Percentiles rank a stretch among this genome's conserved stretches.
Evolutionary conservation across 2,329 filamentous ascomycete species (phyloP).

Genomic region (Alternaria longipes): DNA sequence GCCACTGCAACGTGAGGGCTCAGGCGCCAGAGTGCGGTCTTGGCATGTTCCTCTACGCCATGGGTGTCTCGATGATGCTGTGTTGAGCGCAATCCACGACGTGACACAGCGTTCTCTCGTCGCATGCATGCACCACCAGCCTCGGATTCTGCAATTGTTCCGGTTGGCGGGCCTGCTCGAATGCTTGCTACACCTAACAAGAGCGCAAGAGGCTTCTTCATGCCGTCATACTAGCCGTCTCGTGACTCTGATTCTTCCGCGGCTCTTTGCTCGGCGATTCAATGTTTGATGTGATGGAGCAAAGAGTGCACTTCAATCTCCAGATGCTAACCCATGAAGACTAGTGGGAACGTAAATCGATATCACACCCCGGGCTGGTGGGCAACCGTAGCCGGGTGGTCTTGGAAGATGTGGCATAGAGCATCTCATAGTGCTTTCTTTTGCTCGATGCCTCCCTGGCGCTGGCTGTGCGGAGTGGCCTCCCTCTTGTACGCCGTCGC

Average conservation of each 20-base stretch:
- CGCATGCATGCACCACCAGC: constrained; percentile 36
- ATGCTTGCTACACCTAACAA: constrained; percentile 7
- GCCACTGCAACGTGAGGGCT: constrained; percentile 38
- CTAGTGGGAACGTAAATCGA: constrained; percentile 26
- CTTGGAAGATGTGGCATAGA: constrained; percentile 35
- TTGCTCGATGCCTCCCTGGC: constrained; percentile 43
- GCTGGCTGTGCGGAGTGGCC: constrained; percentile 40
- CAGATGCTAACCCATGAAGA: constrained; percentile 22
- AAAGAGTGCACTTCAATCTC: constrained; percentile 17
- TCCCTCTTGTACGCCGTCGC: constrained; percentile 48
- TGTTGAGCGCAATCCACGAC: constrained; percentile 32
- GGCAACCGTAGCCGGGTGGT: constrained; percentile 24
- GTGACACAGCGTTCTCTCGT: constrained; percentile 32
- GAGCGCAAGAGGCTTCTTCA: constrained; percentile 2
- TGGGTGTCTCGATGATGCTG: constrained; percentile 29
- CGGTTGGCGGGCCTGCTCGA: constrained; percentile 22
- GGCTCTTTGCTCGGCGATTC: constrained; percentile 12
- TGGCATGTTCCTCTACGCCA: constrained; percentile 31
- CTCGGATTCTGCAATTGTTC: constrained; percentile 34
- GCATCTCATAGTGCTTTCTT: constrained; percentile 40
- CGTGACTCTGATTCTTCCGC: constrained; percentile 9
- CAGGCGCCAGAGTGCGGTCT: constrained; percentile 33
- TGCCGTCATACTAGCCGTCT: constrained; percentile 17
- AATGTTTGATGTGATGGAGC: constrained; percentile 10
- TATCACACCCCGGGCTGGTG: constrained; percentile 21